Evolutionary conservation across 805 yeast species (phyloP).

Genomic region (Debaryomyces tyrocola): DNA sequence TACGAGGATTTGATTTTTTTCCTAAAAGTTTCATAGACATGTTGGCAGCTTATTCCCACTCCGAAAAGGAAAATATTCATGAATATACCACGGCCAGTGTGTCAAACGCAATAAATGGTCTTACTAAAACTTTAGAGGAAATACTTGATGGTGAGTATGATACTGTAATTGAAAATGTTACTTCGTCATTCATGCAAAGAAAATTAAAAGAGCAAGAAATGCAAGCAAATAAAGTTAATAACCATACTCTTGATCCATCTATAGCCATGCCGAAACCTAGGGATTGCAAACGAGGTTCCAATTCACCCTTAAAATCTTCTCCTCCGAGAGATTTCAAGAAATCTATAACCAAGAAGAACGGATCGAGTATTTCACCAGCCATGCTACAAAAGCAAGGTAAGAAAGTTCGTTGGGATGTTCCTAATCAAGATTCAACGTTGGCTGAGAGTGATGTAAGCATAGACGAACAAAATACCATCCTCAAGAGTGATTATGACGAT

Average conservation of each 20-base stretch:
- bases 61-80: slow-evolving; percentile 1
- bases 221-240: neutral
- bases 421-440: slow-evolving; percentile 15
- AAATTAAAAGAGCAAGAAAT: slow-evolving; percentile 15
- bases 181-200: slow-evolving; percentile 28
- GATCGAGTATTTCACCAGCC: neutral
- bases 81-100: neutral
- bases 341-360: slow-evolving; percentile 11
- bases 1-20: slow-evolving; percentile 12
- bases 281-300: slow-evolving; percentile 20
- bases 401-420: slow-evolving; percentile 50
- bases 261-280: slow-evolving; percentile 3
- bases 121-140: slow-evolving; percentile 12
- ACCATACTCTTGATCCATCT: neutral
- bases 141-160: slow-evolving; percentile 38
- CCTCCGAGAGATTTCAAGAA: slow-evolving; percentile 24
- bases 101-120: neutral
- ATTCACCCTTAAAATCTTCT: slow-evolving; percentile 26
- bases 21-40: slow-evolving; percentile 6
- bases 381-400: slow-evolving; percentile 18
- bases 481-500: slow-evolving; percentile 25
- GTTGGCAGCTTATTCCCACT: neutral
- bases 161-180: slow-evolving; percentile 26
- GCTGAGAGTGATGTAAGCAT: slow-evolving; percentile 32
- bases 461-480: slow-evolving; percentile 18